Conservation (phyloP, 2,329 filamentous ascomycete species). For the Xylariales sp. region DNA sequence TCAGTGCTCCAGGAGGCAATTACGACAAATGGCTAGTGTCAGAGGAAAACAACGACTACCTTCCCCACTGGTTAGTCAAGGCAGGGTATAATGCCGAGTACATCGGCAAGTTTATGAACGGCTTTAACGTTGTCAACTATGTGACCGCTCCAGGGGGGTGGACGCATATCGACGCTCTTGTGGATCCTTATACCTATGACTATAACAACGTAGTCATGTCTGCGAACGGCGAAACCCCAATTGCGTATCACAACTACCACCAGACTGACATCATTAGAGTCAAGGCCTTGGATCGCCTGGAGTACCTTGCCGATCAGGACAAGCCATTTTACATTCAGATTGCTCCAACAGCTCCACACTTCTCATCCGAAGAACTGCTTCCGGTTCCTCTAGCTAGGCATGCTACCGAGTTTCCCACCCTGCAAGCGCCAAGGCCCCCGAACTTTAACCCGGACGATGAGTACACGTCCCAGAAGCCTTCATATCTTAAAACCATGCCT, state of each 20-base stretch:
- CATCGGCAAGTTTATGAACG: slow-evolving; percentile 7
- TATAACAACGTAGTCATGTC: slow-evolving; percentile 7
- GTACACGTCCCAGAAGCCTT: slow-evolving; percentile 34
- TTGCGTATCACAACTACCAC: slow-evolving; percentile 31
- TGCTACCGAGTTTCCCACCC: not conserved
- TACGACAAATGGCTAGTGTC: slow-evolving; percentile 13
- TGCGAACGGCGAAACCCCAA: not conserved
- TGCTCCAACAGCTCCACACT: slow-evolving; percentile 7
- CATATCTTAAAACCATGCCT: slow-evolving; percentile 33
- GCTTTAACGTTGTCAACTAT: slow-evolving; percentile 1
- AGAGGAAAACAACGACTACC: slow-evolving; percentile 10
- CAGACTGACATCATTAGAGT: slow-evolving; percentile 21
- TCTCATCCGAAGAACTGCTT: not conserved
- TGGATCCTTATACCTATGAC: slow-evolving; percentile 6
- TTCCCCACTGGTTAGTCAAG: slow-evolving; percentile 11
- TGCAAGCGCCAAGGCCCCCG: not conserved
- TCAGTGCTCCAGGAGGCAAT: slow-evolving; percentile 9
- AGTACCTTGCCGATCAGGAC: slow-evolving; percentile 2
- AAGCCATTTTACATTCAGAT: slow-evolving; percentile 3
- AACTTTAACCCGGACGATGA: slow-evolving; percentile 3
- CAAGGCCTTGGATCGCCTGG: slow-evolving; percentile 6
- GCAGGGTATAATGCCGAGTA: slow-evolving; percentile 14
- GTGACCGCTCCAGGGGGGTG: not conserved
- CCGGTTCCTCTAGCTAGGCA: slow-evolving; percentile 1
- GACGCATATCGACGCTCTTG: slow-evolving; percentile 8